These are phyloP conservation scores for Penicillium sp. DNA, from an alignment of 2,329 filamentous ascomycete genomes.

Conservation along the genomic window DNA sequence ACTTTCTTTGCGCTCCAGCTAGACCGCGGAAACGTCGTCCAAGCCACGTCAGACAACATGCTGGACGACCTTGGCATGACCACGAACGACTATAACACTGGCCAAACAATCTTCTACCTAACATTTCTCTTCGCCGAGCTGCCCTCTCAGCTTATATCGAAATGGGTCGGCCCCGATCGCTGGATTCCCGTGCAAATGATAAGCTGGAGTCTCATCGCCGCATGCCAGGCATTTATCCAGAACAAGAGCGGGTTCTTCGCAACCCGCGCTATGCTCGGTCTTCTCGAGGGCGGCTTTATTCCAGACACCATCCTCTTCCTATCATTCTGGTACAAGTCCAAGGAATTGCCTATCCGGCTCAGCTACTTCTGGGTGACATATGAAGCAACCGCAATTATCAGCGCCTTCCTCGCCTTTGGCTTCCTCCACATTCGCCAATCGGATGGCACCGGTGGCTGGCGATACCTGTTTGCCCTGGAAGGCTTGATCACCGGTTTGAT, in stretches of 20 bases:
- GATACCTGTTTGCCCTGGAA: constrained; percentile 38
- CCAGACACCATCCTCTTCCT: constrained; percentile 48
- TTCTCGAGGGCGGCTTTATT: constrained; percentile 48
- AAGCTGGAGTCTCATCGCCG: constrained; percentile 48
- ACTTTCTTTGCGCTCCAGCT: constrained; percentile 59
- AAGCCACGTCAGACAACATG: constrained; percentile 55
- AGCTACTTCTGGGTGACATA: constrained; percentile 64
- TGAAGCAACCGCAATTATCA: constrained; percentile 38
- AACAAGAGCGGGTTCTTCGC: constrained; percentile 38
- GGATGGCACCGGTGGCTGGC: constrained; percentile 36
- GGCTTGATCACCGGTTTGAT: constrained; percentile 47
- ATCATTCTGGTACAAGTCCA: constrained; percentile 66
- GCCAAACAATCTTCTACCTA: constrained; percentile 35
- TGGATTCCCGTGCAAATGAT: constrained; percentile 55
- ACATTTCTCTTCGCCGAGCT: constrained; percentile 45
- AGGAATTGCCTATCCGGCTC: constrained; percentile 59
- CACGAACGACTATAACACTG: constrained; percentile 40
- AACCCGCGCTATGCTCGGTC: constrained; percentile 42
- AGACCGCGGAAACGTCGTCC: constrained; percentile 54
- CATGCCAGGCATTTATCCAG: constrained; percentile 44
- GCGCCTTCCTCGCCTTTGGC: constrained; percentile 42
- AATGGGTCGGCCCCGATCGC: constrained; percentile 51
- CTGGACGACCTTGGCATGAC: constrained; percentile 44
- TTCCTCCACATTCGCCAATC: constrained; percentile 34
- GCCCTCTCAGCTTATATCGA: constrained; percentile 53